Conservation (phyloP, 345 rosid genomes). For the Bruguiera parviflora region DNA sequence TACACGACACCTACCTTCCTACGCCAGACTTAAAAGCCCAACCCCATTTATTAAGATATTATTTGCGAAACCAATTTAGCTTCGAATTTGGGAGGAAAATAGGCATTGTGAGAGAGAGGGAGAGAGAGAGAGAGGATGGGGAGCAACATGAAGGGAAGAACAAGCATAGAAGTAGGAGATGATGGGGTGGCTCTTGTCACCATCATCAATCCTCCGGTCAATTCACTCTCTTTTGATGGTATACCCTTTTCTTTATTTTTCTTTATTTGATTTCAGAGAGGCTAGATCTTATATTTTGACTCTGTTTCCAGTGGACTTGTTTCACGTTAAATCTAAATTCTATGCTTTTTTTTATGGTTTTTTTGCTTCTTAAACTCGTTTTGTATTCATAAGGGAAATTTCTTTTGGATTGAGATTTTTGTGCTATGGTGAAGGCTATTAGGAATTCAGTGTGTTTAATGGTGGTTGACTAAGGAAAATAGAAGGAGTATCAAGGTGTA, state of each 20-base stretch:
- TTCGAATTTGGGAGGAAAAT: neutral
- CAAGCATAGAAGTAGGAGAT: conserved; percentile 69
- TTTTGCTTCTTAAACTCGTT: neutral
- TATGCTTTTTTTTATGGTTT: neutral
- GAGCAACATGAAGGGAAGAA: conserved; percentile 48
- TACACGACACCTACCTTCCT: too few species aligned
- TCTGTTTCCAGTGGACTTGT: neutral
- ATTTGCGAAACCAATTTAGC: neutral
- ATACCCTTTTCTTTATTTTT: conserved; percentile 21
- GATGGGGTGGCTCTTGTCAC: conserved; percentile 92
- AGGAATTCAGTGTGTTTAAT: too few species aligned
- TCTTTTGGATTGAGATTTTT: neutral
- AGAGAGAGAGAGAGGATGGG: conserved; percentile 22
- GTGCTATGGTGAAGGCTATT: too few species aligned
- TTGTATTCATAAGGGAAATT: neutral
- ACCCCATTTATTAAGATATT: too few species aligned
- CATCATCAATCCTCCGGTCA: conserved; percentile 83
- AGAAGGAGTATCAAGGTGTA: too few species aligned
- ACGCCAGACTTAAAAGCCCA: too few species aligned
- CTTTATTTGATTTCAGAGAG: neutral
- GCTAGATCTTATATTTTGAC: conserved; percentile 3
- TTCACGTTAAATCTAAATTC: neutral
- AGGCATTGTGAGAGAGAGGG: neutral
- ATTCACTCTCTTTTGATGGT: conserved; percentile 85
- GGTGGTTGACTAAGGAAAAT: too few species aligned